phyloP scores from a whole-genome alignment of 805 yeast genomes.

The Candida sithepensis region DNA sequence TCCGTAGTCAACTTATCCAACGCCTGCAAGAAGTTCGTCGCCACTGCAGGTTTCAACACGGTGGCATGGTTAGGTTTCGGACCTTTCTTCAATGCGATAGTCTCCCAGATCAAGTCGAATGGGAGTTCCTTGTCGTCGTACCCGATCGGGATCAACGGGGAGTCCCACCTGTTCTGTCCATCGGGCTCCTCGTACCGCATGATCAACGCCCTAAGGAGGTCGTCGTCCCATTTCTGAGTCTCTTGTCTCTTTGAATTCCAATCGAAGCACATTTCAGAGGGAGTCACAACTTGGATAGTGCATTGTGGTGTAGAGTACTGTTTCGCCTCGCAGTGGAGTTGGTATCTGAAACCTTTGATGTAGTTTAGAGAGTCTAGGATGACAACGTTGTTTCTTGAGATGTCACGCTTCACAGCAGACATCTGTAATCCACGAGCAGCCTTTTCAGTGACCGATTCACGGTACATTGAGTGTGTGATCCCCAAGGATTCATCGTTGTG shows the following conservation, averaged over 20 bases:
- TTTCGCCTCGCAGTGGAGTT: constrained; percentile 90
- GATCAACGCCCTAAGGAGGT: constrained; percentile 60
- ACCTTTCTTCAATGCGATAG: constrained; percentile 55
- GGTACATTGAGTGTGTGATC: constrained; percentile 62
- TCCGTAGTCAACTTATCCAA: constrained; percentile 68
- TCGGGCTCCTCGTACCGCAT: constrained; percentile 95
- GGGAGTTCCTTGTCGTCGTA: constrained; percentile 55
- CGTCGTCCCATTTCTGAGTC: constrained; percentile 56
- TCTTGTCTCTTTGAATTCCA: constrained; percentile 48
- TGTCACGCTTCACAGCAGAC: constrained; percentile 82
- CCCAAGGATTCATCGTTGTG: constrained; percentile 80
- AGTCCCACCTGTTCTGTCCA: constrained; percentile 84
- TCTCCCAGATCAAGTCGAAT: constrained; percentile 63
- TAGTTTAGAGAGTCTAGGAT: constrained; percentile 83
- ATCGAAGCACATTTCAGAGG: constrained; percentile 54
- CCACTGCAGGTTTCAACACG: constrained; percentile 71
- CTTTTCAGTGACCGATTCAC: constrained; percentile 74
- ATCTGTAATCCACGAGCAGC: constrained; percentile 79
- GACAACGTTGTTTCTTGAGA: constrained; percentile 67
- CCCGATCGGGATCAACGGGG: constrained; percentile 76
- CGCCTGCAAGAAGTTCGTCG: constrained; percentile 71
- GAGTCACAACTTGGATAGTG: constrained; percentile 73
- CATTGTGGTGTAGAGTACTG: constrained; percentile 77
- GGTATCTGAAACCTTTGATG: constrained; percentile 94
- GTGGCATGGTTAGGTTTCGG: constrained; percentile 85